phyloP scores from a whole-genome alignment of 2,329 filamentous ascomycete species.

The Hymenotorrendiella dingleyae region DNA sequence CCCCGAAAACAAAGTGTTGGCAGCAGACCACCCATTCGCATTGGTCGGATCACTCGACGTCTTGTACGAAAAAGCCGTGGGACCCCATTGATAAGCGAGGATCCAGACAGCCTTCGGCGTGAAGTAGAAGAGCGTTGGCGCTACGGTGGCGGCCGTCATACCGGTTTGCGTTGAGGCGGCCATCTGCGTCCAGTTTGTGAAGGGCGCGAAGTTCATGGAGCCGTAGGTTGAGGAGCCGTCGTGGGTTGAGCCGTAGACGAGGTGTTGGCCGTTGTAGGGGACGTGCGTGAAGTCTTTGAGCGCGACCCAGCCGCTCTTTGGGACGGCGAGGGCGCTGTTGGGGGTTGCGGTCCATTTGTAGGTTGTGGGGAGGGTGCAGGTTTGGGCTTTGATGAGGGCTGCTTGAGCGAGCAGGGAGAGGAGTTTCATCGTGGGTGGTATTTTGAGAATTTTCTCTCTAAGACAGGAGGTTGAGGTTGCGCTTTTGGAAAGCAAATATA shows the following conservation, averaged over 20 bases:
- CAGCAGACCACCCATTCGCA: slow-evolving; percentile 48
- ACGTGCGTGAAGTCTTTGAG: slow-evolving; percentile 59
- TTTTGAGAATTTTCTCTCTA: no score
- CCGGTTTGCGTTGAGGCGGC: slow-evolving; percentile 44
- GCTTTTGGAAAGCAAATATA: no score
- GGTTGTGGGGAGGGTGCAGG: slow-evolving; percentile 47
- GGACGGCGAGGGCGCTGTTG: slow-evolving; percentile 40
- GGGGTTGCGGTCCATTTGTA: slow-evolving; percentile 49
- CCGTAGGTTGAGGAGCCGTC: slow-evolving; percentile 41
- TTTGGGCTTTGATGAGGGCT: slow-evolving; percentile 1
- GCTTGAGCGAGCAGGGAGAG: no score
- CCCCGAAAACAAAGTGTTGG: slow-evolving; percentile 51
- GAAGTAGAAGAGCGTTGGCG: slow-evolving; percentile 60
- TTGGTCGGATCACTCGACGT: slow-evolving; percentile 54
- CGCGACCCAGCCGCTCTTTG: slow-evolving; percentile 47
- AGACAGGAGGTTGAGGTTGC: no score
- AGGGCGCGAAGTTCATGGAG: slow-evolving; percentile 52
- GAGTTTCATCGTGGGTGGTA: no score
- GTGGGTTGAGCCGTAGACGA: slow-evolving; percentile 53
- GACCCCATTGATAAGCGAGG: slow-evolving; percentile 61
- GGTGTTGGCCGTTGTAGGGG: slow-evolving; percentile 49
- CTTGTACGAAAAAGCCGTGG: slow-evolving; percentile 52
- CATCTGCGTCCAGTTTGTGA: slow-evolving; percentile 49
- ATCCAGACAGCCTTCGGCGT: slow-evolving; percentile 55
- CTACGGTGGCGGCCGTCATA: slow-evolving; percentile 44